Evolutionary conservation across 1,139 yeast species (phyloP).

Genomic region (Hanseniaspora sp.): DNA sequence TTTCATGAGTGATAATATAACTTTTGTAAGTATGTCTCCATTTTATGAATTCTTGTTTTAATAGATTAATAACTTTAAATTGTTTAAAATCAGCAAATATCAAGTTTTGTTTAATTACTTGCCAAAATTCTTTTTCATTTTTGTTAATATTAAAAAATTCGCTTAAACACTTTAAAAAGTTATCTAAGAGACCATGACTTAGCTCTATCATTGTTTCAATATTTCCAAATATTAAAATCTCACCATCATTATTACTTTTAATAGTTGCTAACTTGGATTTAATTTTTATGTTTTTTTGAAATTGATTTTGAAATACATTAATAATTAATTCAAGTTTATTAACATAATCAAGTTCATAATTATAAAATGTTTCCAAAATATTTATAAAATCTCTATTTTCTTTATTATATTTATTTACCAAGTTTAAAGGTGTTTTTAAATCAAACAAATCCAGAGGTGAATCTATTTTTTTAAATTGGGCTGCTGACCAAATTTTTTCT

Average conservation of each 20-base stretch:
- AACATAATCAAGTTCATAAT: slow-evolving; percentile 26
- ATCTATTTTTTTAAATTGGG: slow-evolving; percentile 24
- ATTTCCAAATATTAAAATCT: slow-evolving; percentile 31
- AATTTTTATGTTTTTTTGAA: slow-evolving; percentile 23
- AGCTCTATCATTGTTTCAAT: slow-evolving; percentile 30
- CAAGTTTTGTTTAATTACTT: slow-evolving; percentile 15
- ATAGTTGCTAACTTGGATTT: slow-evolving; percentile 22
- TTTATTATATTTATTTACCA: slow-evolving; percentile 14
- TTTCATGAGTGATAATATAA: slow-evolving; percentile 24
- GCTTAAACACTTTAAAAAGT: slow-evolving; percentile 19
- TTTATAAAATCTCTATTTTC: slow-evolving; percentile 20
- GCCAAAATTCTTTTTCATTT: slow-evolving; percentile 19
- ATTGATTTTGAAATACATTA: slow-evolving; percentile 25
- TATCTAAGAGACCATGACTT: slow-evolving; percentile 25
- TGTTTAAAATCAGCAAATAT: slow-evolving; percentile 5
- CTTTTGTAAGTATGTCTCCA: slow-evolving; percentile 29
- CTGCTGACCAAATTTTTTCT: not conserved
- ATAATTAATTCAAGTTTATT: slow-evolving; percentile 23
- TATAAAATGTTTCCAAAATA: slow-evolving; percentile 23
- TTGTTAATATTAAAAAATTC: slow-evolving; percentile 7
- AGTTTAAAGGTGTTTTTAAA: slow-evolving; percentile 12
- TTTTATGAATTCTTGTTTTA: slow-evolving; percentile 25
- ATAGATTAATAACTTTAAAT: slow-evolving; percentile 26
- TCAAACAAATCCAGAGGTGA: slow-evolving; percentile 25
- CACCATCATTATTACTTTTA: slow-evolving; percentile 21